phyloP scores from a whole-genome alignment of 495 filamentous ascomycete species.

The Pyrenula massariospora region DNA sequence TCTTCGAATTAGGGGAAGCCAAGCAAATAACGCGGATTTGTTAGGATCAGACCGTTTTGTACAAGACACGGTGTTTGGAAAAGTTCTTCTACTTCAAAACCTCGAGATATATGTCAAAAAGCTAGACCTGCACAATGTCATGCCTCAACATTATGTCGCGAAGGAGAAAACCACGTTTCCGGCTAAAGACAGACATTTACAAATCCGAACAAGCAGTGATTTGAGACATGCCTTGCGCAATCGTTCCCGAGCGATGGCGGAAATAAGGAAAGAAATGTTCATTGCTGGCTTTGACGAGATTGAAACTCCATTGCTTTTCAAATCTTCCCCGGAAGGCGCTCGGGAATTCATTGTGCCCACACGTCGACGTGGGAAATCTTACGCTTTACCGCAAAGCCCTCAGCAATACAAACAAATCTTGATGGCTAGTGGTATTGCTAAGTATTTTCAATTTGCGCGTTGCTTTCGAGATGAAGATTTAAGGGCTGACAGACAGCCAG shows the following conservation, averaged over 20 bases:
- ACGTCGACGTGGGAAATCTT: slow-evolving; percentile 58
- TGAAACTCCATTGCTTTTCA: slow-evolving; percentile 91
- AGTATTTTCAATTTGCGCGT: slow-evolving; percentile 84
- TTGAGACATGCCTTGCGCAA: slow-evolving; percentile 52
- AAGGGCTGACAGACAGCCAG: slow-evolving; percentile 85
- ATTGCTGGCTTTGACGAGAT: slow-evolving; percentile 56
- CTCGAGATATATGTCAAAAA: background rate
- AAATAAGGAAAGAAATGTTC: slow-evolving; percentile 40
- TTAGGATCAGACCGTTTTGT: background rate
- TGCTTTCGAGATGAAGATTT: slow-evolving; percentile 96
- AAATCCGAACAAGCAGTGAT: slow-evolving; percentile 58
- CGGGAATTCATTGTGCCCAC: slow-evolving; percentile 94
- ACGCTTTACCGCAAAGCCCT: slow-evolving; percentile 89
- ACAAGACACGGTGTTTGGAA: background rate
- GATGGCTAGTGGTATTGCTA: slow-evolving; percentile 74
- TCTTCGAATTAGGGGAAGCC: no score
- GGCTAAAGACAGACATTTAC: slow-evolving; percentile 66
- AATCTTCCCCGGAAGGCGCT: slow-evolving; percentile 93
- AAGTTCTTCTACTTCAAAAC: background rate
- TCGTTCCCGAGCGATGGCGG: slow-evolving; percentile 36
- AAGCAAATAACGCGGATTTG: background rate
- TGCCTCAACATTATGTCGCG: slow-evolving; percentile 29
- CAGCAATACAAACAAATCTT: slow-evolving; percentile 99
- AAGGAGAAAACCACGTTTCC: slow-evolving; percentile 60
- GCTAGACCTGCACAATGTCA: background rate